Evolutionary conservation across 345 rosid species (phyloP), one percentile per base, ranked within the genome.

Genomic region (Eucalyptus virginea): DNA sequence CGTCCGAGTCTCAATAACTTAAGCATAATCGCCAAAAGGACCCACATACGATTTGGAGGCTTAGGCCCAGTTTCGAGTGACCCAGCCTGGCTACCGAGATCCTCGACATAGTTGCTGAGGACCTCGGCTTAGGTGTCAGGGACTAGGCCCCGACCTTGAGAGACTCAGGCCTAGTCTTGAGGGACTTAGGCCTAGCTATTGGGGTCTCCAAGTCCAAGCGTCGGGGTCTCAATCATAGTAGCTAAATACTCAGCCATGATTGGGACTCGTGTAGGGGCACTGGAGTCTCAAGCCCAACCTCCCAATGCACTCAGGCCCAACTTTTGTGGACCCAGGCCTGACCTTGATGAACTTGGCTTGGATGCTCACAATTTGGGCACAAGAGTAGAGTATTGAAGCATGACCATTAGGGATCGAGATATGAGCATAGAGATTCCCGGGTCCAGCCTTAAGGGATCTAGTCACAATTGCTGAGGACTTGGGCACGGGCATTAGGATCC

Each of bases 281-380:
- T 2, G 4, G 10, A n/a, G 77, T 8, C 37, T n/a, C 10, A 0
- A 0, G 72, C 37, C 6, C 3, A 32, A 65, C 37, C 37, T 65
- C 19, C 0, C 15, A 3, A 65, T 0, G 19, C 72, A n/a, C 19
- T 65, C 2, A 0, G 9, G 3, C 52, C 37, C 21, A 2, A 2
- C 0, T 18, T 65, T 18, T n/a, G 10, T 65, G 19, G 11, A n/a
- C 77, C 32, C 9, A 34, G 2, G 19, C 19, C 10, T n/a, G 37
- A 65, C 11, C 77, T n/a, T 5, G 77, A 67, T 32, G 3, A 18
- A 67, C 77, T 67, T 0, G 0, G 40, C 77, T 32, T 32, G 40
- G 77, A 32, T 0, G 21, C 77, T 0, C 3, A 0, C 3, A 18
- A 32, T 40, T n/a, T 0, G 77, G 5, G 77, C 21, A 16, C 77